Conservation (phyloP, 805 yeast genomes). For the Tetrapisispora taiwanensis region DNA sequence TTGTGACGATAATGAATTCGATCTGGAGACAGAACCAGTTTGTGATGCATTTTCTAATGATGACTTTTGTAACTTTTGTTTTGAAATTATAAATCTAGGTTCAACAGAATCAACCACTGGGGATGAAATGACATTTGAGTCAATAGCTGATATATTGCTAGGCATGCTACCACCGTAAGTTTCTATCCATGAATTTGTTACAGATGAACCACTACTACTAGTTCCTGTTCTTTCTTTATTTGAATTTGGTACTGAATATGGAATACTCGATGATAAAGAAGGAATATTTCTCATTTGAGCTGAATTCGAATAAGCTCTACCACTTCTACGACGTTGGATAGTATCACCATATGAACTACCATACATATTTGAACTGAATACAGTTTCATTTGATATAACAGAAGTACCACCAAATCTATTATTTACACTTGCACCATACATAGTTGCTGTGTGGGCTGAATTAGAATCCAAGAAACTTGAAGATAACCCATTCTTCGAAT, state of each 20-base stretch:
- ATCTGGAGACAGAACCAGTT: slow-evolving; percentile 21
- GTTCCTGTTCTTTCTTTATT: slow-evolving; percentile 23
- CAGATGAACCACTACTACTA: slow-evolving; percentile 23
- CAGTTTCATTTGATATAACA: slow-evolving; percentile 5
- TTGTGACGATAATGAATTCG: slow-evolving; percentile 28
- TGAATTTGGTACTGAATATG: slow-evolving; percentile 66
- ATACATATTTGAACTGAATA: not conserved
- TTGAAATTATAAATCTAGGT: slow-evolving; percentile 74
- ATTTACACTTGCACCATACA: slow-evolving; percentile 17
- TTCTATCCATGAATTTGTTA: slow-evolving; percentile 28
- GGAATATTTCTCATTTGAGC: slow-evolving; percentile 19
- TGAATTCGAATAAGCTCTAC: slow-evolving; percentile 9
- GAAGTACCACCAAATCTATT: slow-evolving; percentile 18
- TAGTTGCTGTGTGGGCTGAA: slow-evolving; percentile 29
- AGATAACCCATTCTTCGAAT: slow-evolving; percentile 10
- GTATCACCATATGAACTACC: slow-evolving; percentile 3
- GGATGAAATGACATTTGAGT: slow-evolving; percentile 57
- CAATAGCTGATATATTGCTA: slow-evolving; percentile 33
- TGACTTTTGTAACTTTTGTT: slow-evolving; percentile 42
- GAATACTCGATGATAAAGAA: slow-evolving; percentile 51
- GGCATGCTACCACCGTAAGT: slow-evolving; percentile 32
- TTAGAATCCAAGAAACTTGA: slow-evolving; percentile 27
- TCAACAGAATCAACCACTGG: slow-evolving; percentile 69
- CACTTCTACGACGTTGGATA: slow-evolving; percentile 7
- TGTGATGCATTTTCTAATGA: slow-evolving; percentile 19